These are phyloP conservation scores for Chernovozyma aurita DNA, from an alignment of 1,139 yeast species.

Conservation along the genomic window DNA sequence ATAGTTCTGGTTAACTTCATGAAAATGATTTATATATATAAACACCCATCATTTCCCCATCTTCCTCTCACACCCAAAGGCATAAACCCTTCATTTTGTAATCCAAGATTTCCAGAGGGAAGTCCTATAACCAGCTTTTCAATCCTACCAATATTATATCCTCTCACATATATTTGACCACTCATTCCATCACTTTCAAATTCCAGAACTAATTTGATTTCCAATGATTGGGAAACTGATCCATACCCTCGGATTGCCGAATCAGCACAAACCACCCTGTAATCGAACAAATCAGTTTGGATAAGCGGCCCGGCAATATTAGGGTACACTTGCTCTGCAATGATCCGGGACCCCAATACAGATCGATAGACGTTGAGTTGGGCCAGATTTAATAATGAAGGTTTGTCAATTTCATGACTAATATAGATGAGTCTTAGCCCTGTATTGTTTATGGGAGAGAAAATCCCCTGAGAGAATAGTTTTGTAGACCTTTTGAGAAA, in stretches of 20 bases:
- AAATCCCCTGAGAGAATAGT: slow-evolving; percentile 26
- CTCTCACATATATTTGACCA: slow-evolving; percentile 57
- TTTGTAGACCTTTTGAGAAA: slow-evolving; percentile 15
- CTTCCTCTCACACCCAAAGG: slow-evolving; percentile 50
- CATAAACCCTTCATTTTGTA: slow-evolving; percentile 56
- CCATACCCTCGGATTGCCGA: slow-evolving; percentile 27
- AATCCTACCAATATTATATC: slow-evolving; percentile 58
- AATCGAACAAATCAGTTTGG: slow-evolving; percentile 59
- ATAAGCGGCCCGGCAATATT: slow-evolving; percentile 56
- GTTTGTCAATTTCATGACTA: slow-evolving; percentile 16
- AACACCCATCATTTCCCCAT: slow-evolving; percentile 74
- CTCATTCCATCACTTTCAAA: slow-evolving; percentile 28
- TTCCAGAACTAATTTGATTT: slow-evolving; percentile 39
- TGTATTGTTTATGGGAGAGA: slow-evolving; percentile 10
- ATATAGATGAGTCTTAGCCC: slow-evolving; percentile 35
- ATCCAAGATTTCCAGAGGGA: background rate
- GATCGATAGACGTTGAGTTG: slow-evolving; percentile 44
- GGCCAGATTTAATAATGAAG: slow-evolving; percentile 16
- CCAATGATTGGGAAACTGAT: slow-evolving; percentile 47
- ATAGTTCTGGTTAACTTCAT: no score
- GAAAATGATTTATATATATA: slow-evolving; percentile 46
- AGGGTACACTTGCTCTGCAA: slow-evolving; percentile 46
- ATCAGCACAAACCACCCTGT: slow-evolving; percentile 38
- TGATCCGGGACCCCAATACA: slow-evolving; percentile 43
- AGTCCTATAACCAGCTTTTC: slow-evolving; percentile 3